Base-by-base conservation (phyloP, 2,329 filamentous ascomycete genomes). In the Neopestalotiopsis clavispora region DNA sequence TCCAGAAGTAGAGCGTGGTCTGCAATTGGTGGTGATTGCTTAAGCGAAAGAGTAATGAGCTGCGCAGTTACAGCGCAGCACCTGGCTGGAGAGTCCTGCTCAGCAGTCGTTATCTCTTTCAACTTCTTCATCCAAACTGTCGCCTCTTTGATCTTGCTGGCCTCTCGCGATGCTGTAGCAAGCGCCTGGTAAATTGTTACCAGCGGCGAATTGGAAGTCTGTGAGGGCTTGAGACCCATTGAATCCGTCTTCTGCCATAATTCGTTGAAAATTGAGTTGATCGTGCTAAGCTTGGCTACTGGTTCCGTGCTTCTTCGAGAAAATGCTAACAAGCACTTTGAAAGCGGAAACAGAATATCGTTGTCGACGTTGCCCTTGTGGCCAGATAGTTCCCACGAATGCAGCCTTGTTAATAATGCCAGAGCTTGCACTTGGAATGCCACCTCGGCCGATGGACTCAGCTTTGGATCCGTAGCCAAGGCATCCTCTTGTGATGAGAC, bases 341-440 rank as follows among this genome's bases (percentile, higher is more conserved):
- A 84, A 63, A 93, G 86, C 0, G 92, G 91, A 1, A 87, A 83
- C n/a, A 91, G 75, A 6, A 94, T 78, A 14, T 94, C 91, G 68
- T 89, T 90, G 45, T 90, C 86, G 4, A 86, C 76, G 68, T 91
- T 86, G 1, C 86, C 87, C 69, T 86, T 78, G 73, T 93, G 90
- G 1, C 85, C 83, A 6, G 86, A 86, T 68, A 93, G 74, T 57
- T 79, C 82, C 91, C 92, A 94, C 86, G 89, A 93, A 57, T 83
- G 80, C n/a, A 90, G 78, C 38, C 91, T 86, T 7, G 86, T 82
- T 30, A 85, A 83, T 52, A 95, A 84, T 10, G 89, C 91, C 1
- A 92, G 78, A 1, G 84, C 80, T 73, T 94, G 92, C 0, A 94
- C 77, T 70, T 88, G 85, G 64, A 94, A 85, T 1, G 88, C 87